phyloP scores from a whole-genome alignment of 805 yeast species.

The Sugiyamaella valdiviana region DNA sequence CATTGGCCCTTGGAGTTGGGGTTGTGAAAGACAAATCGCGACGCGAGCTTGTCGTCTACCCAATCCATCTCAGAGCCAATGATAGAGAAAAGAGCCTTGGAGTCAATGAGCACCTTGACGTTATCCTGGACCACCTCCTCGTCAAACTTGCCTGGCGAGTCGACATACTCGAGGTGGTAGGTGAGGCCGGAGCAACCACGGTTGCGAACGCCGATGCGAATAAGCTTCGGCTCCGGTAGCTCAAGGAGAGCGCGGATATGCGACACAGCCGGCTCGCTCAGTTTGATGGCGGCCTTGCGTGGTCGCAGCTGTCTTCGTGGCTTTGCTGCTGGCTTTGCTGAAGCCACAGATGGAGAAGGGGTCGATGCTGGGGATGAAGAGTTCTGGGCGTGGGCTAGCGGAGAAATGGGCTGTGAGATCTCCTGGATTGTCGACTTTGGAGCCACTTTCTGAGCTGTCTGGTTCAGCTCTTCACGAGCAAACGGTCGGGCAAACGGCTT shows the following conservation, averaged over 20 bases:
- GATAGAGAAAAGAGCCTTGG: conserved; percentile 90
- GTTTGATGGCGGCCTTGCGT: conserved; percentile 80
- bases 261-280: conserved; percentile 65
- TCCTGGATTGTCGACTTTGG: not conserved
- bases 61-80: conserved; percentile 99
- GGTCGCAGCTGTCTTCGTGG: conserved; percentile 63
- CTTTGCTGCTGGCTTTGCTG: conserved; percentile 27
- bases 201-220: conserved; percentile 89
- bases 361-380: not conserved
- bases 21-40: conserved; percentile 85
- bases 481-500: conserved; percentile 8
- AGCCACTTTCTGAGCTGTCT: not conserved
- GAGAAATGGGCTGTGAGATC: not conserved
- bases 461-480: not conserved
- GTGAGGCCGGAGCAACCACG: conserved; percentile 96
- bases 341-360: conserved; percentile 10
- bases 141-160: conserved; percentile 89
- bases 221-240: conserved; percentile 82
- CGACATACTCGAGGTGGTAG: conserved; percentile 85
- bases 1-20: conserved; percentile 98
- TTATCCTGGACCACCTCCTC: conserved; percentile 90
- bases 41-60: conserved; percentile 85
- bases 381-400: not conserved
- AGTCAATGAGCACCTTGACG: conserved; percentile 85
- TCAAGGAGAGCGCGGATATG: conserved; percentile 65